Conservation (phyloP, 352 stramenopile species). For the Pythium vanterpoolii region DNA sequence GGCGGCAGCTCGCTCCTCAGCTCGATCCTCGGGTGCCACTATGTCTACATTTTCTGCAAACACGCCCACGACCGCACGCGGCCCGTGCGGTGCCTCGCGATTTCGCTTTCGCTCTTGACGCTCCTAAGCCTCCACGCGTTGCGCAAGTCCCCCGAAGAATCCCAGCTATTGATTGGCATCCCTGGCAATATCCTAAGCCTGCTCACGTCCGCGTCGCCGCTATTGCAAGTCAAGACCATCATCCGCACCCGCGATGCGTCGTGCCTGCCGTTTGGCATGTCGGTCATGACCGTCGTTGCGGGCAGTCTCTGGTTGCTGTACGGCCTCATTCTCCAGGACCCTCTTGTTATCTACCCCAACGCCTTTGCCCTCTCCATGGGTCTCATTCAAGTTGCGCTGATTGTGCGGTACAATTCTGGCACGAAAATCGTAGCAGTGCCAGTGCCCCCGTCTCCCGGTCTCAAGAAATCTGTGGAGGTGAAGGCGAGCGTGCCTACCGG, state of each 20-base stretch:
- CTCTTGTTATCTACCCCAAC: conserved; percentile 68
- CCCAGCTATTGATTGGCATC: conserved; percentile 65
- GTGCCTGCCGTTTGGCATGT: conserved; percentile 72
- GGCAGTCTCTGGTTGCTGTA: conserved; percentile 68
- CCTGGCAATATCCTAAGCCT: conserved; percentile 72
- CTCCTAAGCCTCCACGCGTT: conserved; percentile 50
- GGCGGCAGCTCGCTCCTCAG: conserved; percentile 54
- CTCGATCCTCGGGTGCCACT: conserved; percentile 54
- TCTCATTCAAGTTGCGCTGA: conserved; percentile 64
- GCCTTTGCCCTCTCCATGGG: conserved; percentile 67
- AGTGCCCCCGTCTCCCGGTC: too few species aligned
- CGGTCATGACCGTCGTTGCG: conserved; percentile 71
- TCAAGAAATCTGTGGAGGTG: not conserved
- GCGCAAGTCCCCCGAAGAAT: conserved; percentile 37
- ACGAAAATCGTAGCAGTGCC: not conserved
- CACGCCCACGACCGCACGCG: conserved; percentile 41
- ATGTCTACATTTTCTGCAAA: conserved; percentile 69
- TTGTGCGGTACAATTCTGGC: conserved; percentile 33
- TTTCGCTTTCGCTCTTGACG: conserved; percentile 44
- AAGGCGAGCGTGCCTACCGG: not conserved
- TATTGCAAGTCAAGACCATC: conserved; percentile 71
- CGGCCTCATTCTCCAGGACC: conserved; percentile 58
- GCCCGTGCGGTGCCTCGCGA: conserved; percentile 37
- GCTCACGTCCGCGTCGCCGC: conserved; percentile 60
- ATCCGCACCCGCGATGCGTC: conserved; percentile 61